Conservation (phyloP, 352 stramenopile species). For the Phytophthora hibernalis region DNA sequence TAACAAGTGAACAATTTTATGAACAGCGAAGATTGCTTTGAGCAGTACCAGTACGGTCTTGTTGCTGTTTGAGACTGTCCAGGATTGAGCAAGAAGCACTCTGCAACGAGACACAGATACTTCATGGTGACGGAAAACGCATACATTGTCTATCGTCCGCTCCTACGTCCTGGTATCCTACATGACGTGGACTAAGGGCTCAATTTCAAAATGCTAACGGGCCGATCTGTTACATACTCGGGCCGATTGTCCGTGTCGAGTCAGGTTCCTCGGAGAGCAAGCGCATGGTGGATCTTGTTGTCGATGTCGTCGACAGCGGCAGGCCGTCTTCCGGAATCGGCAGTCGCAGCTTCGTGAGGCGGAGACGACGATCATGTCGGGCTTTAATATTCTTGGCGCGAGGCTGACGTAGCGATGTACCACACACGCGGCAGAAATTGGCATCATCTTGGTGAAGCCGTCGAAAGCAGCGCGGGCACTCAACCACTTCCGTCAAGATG, state of each 20-base stretch:
- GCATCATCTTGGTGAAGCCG: slow-evolving; percentile 81
- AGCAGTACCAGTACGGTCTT: too few species aligned
- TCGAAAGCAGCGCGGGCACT: slow-evolving; percentile 80
- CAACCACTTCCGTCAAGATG: slow-evolving; percentile 62
- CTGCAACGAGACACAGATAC: background rate
- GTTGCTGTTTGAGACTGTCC: too few species aligned
- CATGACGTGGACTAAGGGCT: slow-evolving; percentile 10
- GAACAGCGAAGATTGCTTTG: too few species aligned
- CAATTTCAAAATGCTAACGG: slow-evolving; percentile 8
- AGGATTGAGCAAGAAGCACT: too few species aligned
- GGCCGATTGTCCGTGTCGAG: slow-evolving; percentile 13
- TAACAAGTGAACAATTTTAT: slow-evolving; percentile 12
- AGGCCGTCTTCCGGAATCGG: slow-evolving; percentile 43
- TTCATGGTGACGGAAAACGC: slow-evolving; percentile 8
- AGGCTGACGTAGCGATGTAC: slow-evolving; percentile 58
- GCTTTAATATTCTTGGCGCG: slow-evolving; percentile 71
- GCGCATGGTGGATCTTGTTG: slow-evolving; percentile 59
- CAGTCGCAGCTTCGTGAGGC: slow-evolving; percentile 64
- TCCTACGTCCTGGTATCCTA: slow-evolving; percentile 23
- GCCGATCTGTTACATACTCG: slow-evolving; percentile 16
- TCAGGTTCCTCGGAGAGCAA: slow-evolving; percentile 45
- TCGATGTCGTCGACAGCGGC: slow-evolving; percentile 63
- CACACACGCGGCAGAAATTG: slow-evolving; percentile 84
- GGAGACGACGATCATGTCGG: slow-evolving; percentile 55
- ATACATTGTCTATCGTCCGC: slow-evolving; percentile 31